phyloP scores from a whole-genome alignment of 768 basidiomycete species.

The Tricholoma saponaceum region DNA sequence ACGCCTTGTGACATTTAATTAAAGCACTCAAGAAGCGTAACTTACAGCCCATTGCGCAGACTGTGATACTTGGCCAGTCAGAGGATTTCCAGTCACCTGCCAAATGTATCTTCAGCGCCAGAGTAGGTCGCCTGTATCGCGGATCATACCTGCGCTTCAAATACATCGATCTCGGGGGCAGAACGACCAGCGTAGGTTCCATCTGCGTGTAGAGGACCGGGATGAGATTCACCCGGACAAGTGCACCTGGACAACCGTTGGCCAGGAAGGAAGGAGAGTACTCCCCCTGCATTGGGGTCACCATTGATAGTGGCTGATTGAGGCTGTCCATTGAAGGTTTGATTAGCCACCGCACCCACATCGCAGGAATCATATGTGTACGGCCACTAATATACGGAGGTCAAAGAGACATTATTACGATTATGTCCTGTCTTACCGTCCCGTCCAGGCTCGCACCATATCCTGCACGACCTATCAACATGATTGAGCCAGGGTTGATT shows the following conservation, averaged over 20 bases:
- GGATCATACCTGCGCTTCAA: slow-evolving; percentile 68
- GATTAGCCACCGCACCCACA: slow-evolving; percentile 88
- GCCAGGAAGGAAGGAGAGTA: slow-evolving; percentile 81
- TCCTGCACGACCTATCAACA: slow-evolving; percentile 64
- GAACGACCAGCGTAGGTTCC: slow-evolving; percentile 78
- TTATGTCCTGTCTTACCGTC: slow-evolving; percentile 36
- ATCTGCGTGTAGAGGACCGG: slow-evolving; percentile 75
- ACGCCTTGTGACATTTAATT: not conserved
- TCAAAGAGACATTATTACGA: not conserved
- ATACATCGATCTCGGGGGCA: slow-evolving; percentile 88
- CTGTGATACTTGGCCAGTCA: slow-evolving; percentile 65
- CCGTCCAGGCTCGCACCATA: slow-evolving; percentile 87
- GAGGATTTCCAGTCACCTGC: slow-evolving; percentile 30
- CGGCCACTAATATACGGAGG: slow-evolving; percentile 52
- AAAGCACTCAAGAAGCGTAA: slow-evolving; percentile 5
- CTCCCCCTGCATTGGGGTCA: slow-evolving; percentile 45
- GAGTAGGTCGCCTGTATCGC: not conserved
- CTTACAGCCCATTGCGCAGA: slow-evolving; percentile 79
- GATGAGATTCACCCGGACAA: slow-evolving; percentile 80
- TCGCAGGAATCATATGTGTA: slow-evolving; percentile 86
- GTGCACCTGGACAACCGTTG: slow-evolving; percentile 88
- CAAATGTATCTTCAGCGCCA: not conserved
- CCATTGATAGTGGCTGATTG: slow-evolving; percentile 56
- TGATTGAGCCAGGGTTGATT: slow-evolving; percentile 1
- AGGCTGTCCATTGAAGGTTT: slow-evolving; percentile 68